Evolutionary conservation across 2,329 filamentous ascomycete species (phyloP), one percentile per base, ranked within the genome.

Genomic region (Cladosporium sp.): DNA sequence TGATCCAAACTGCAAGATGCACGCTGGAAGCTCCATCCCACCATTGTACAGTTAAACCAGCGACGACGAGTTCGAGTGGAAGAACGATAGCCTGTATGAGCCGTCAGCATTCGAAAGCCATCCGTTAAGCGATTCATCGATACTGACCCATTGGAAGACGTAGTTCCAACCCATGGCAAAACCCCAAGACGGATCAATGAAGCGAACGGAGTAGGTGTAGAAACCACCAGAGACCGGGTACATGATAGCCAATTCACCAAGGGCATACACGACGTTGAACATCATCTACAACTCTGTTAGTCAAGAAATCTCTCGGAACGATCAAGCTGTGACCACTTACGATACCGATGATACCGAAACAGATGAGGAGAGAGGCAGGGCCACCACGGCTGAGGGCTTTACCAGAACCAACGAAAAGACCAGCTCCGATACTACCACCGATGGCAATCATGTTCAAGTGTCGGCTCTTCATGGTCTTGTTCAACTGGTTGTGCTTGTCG

Each of bases 1-100:
- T 81, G 20, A 96, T 88, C 72, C 88, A 96, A 29, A 88, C 84
- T 50, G 85, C 83, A 56, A 84, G 83, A 24, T 83, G 79, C 47
- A 89, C 69, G 19, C 30, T 38, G 27, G 7, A 9, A 13, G 47
- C 41, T 58, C 34, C 18, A 24, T 38, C 54, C 56, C 63, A 65
- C 55, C 53, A 64, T 9, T 56, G 39, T 29, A 64, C 59, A 1
- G 61, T 64, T 3, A 63, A 38, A 20, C 59, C 59, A 8, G 61
- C 61, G 11, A 59, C 51, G 7, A 60, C 59, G 15, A 64, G 58
- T 44, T 64, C 61, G 30, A 64, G 56, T 6, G 57, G 61, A 34
- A 58, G 51, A 12, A 59, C 58, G 24, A 56, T 44, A 18, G 50
- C 43, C 53, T 50, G 20, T 7, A 7, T 1, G 13, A 15, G 2